These are phyloP conservation scores for Raddia guianensis DNA, from an alignment of 176 grass and related monocot genomes.

Conservation along the genomic window DNA sequence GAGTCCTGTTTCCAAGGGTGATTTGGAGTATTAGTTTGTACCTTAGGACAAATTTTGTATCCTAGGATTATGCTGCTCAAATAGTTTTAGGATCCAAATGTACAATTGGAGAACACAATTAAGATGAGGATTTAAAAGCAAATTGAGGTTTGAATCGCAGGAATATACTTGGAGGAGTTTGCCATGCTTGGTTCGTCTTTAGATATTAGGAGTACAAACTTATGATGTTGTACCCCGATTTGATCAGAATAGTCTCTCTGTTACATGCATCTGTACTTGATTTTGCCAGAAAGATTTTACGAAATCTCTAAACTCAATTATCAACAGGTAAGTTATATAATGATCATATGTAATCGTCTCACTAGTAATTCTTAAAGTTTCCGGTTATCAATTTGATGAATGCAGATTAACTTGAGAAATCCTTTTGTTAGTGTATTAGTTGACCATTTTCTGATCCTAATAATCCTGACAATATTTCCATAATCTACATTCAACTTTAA, in stretches of 20 bases:
- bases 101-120: background rate
- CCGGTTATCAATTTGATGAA: background rate
- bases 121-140: background rate
- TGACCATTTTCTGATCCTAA: background rate
- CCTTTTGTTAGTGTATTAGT: background rate
- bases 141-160: background rate
- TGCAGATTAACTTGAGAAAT: conserved; percentile 16
- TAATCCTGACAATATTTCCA: background rate
- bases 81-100: background rate
- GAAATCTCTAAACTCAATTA: background rate
- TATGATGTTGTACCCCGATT: background rate
- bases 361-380: background rate
- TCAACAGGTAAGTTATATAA: background rate
- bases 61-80: background rate
- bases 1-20: background rate
- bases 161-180: background rate
- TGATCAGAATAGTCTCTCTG: background rate
- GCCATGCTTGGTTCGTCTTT: background rate
- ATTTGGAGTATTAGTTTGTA: background rate
- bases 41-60: background rate
- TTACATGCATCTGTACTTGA: background rate
- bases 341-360: background rate
- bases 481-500: background rate
- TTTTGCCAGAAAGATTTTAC: background rate
- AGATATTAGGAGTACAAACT: background rate